Base-by-base conservation (phyloP, 2,329 filamentous ascomycete species). In the Pyricularia pennisetigena region DNA sequence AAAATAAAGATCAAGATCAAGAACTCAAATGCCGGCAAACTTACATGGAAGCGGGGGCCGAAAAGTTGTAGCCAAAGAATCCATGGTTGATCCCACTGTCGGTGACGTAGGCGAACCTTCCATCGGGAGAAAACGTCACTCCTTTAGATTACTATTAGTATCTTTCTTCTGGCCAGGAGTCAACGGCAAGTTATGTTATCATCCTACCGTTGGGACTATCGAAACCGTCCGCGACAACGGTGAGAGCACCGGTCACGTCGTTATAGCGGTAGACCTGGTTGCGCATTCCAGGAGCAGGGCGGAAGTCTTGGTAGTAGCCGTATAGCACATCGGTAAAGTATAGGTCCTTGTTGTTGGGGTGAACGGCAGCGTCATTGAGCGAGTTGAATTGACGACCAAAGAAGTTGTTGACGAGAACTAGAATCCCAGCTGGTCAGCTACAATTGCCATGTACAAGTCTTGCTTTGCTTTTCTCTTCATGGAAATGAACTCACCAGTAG, bases 311-410 rank as follows among this genome's bases (percentile, higher is more conserved):
- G 61, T 84, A 78, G 69, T 80, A 84, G 3, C 85, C 87, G 71
- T 89, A 89, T 8, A 82, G 79, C 0, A 85, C 83, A 69, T 90
- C 87, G 1, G 86, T 89, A 72, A 90, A 89, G 78, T 87, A 90
- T n/a, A 89, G 77, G 29, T 86, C 82, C n/a, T 81, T 80, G 68
- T 83, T 87, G 12, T 75, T 74, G 32, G 85, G 80, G 71, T 88
- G 81, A 68, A 86, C 73, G 1, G 81, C 79, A 0, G 85, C 79
- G 69, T 89, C 87, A 70, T 88, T 88, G 12, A 88, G 75, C 0
- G 85, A 88, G 73, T 82, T 86, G 76, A 88, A 89, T 59, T 83
- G 79, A 2, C 85, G 81, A 23, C 86, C 86, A 66, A 85, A 85
- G 73, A 80, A 90, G 74, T 85, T 86, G 71, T 86, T 86, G 20